Evolutionary conservation across 176 grass and related monocot genomes (phyloP), one percentile per base, ranked within the genome.

Genomic region (Oryza meridionalis): DNA sequence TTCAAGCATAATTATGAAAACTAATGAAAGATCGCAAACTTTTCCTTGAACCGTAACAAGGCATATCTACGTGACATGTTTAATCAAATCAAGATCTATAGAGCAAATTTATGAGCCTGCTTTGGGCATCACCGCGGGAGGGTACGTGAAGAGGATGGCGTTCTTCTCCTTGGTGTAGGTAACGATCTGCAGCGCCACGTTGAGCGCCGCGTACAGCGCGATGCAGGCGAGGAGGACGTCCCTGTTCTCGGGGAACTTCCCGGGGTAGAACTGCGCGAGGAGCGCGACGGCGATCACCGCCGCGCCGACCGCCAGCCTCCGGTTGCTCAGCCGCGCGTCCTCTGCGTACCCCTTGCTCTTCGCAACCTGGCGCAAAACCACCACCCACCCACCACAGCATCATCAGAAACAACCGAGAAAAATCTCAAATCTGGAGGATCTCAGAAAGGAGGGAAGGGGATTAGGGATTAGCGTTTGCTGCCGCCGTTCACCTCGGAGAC

Each of bases 81-180:
- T 8, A 59, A n/a, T 9, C 19, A 37, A 58, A 59, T n/a, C 53
- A 59, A 59, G 2, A 4, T n/a, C 19, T n/a, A 59, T 2, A 2
- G 53, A 59, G 1, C 53, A 37, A 59, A 59, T n/a, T n/a, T 59
- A 59, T 1, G 21, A 59, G 35, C 35, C 2, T 37, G 7, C 19
- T 62, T 4, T 1, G 58, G n/a, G 7, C 58, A 31, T 84, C 58
- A 98, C 96, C 74, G 76, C 55, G 4, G 91, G 96, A 80, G 96
- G 89, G 35, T 95, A 78, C 9, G 93, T 92, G 89, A 98, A 98
- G 61, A 98, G 87, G 85, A 95, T 90, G 31, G 96, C 90, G 69
- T 96, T 91, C 93, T 99, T 99, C 81, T 96, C 96, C 88, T 94
- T 99, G 10, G 91, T 96, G 77, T 96, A 96, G 90, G 85, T 92